These are phyloP conservation scores for Vanderwaltozyma yarrowii DNA, from an alignment of 805 yeast genomes.

Conservation along the genomic window DNA sequence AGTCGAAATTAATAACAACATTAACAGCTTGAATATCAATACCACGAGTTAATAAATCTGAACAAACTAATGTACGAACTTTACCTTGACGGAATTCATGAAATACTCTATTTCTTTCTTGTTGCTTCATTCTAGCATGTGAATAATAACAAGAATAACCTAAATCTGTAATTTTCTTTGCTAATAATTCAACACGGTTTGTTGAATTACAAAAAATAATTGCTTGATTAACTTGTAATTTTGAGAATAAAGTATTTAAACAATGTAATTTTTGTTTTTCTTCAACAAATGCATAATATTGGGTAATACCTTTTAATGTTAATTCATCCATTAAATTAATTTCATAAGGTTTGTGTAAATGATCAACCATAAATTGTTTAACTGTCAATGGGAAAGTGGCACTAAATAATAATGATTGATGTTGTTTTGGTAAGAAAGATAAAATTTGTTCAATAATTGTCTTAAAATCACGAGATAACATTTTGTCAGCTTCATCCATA, in stretches of 20 bases:
- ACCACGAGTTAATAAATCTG: constrained; percentile 94
- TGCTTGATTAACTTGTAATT: constrained; percentile 90
- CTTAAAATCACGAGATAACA: constrained; percentile 84
- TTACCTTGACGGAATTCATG: constrained; percentile 98
- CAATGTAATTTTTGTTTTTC: constrained; percentile 94
- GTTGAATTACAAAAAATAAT: constrained; percentile 97
- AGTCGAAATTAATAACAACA: constrained; percentile 94
- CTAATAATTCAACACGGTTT: constrained; percentile 87
- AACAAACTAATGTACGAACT: constrained; percentile 93
- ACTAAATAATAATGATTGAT: constrained; percentile 80
- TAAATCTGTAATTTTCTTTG: constrained; percentile 90
- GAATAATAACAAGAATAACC: constrained; percentile 96
- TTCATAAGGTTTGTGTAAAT: constrained; percentile 85
- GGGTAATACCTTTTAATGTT: constrained; percentile 92
- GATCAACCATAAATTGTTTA: constrained; percentile 83
- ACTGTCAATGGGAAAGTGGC: constrained; percentile 97
- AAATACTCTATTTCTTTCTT: constrained; percentile 93
- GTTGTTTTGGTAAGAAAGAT: constrained; percentile 63
- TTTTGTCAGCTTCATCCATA: constrained; percentile 98
- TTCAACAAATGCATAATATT: constrained; percentile 96
- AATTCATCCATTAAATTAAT: constrained; percentile 96
- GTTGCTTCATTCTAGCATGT: constrained; percentile 96
- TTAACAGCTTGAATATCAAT: constrained; percentile 98
- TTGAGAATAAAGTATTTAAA: constrained; percentile 86
- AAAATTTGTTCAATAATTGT: constrained; percentile 80